Evolutionary conservation across 148 eudicot genomes (phyloP).

Genomic region (Silene uniflora): DNA sequence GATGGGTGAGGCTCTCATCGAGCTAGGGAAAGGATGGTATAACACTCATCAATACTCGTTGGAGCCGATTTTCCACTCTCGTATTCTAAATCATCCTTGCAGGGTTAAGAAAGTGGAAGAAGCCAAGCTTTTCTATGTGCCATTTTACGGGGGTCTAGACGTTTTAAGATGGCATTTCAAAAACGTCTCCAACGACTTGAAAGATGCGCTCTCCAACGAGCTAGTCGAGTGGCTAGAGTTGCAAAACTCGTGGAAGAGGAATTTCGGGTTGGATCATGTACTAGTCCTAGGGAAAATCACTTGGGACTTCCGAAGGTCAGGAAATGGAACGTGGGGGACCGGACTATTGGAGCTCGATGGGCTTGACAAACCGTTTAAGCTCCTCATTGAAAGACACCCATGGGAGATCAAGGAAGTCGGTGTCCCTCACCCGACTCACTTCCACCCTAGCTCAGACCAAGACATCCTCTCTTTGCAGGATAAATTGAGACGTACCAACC

Average conservation of each 20-base stretch:
- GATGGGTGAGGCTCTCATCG: conserved; percentile 50
- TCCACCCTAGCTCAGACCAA: conserved; percentile 66
- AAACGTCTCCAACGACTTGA: conserved; percentile 44
- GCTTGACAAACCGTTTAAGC: conserved; percentile 63
- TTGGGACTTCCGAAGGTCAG: conserved; percentile 67
- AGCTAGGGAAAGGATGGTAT: conserved; percentile 72
- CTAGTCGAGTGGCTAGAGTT: conserved; percentile 55
- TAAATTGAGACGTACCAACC: conserved; percentile 24
- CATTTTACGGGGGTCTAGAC: conserved; percentile 73
- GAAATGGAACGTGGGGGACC: conserved; percentile 48
- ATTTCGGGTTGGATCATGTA: conserved; percentile 60
- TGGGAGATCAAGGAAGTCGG: conserved; percentile 73
- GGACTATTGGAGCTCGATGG: conserved; percentile 45
- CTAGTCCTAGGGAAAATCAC: conserved; percentile 72
- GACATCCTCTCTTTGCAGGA: conserved; percentile 51
- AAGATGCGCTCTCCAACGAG: conserved; percentile 49
- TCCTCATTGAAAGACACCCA: conserved; percentile 64
- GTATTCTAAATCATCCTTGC: conserved; percentile 70
- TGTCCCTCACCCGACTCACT: conserved; percentile 74
- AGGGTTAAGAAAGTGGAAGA: conserved; percentile 50
- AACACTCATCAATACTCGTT: conserved; percentile 68
- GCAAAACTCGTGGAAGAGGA: conserved; percentile 42
- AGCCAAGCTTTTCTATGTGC: conserved; percentile 76
- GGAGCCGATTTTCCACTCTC: conserved; percentile 69
- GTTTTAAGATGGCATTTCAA: conserved; percentile 73